phyloP scores from a whole-genome alignment of 139 green algal species.

The Monoraphidium neglectum region DNA sequence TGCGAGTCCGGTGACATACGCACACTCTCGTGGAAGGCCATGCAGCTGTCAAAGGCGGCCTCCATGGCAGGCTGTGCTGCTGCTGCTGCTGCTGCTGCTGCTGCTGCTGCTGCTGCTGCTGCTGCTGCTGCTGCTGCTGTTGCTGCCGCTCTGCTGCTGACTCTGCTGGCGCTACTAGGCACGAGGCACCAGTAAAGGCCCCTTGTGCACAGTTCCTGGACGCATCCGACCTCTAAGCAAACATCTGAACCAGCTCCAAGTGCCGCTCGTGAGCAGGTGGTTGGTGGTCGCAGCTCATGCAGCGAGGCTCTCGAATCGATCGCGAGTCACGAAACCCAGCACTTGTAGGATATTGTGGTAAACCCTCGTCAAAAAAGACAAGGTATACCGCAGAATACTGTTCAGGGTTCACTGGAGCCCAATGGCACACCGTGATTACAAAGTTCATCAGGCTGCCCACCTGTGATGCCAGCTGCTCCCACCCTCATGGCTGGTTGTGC shows the following conservation, averaged over 20 bases:
- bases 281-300: no score
- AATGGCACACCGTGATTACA: no score
- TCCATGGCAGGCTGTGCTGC: background rate
- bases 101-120: background rate
- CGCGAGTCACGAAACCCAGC: no score
- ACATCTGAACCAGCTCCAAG: background rate
- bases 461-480: no score
- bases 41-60: background rate
- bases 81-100: slow-evolving; percentile 12
- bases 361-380: no score
- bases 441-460: no score
- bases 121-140: background rate
- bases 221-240: background rate
- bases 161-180: background rate
- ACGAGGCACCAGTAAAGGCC: background rate
- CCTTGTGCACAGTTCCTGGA: background rate
- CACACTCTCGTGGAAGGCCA: background rate
- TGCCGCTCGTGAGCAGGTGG: background rate
- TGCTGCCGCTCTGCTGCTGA: background rate
- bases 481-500: no score
- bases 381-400: no score
- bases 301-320: no score
- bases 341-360: no score
- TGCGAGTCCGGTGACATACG: background rate
- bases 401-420: no score